phyloP scores from a whole-genome alignment of 2,329 filamentous ascomycete genomes.

The Apiospora pterosperma region DNA sequence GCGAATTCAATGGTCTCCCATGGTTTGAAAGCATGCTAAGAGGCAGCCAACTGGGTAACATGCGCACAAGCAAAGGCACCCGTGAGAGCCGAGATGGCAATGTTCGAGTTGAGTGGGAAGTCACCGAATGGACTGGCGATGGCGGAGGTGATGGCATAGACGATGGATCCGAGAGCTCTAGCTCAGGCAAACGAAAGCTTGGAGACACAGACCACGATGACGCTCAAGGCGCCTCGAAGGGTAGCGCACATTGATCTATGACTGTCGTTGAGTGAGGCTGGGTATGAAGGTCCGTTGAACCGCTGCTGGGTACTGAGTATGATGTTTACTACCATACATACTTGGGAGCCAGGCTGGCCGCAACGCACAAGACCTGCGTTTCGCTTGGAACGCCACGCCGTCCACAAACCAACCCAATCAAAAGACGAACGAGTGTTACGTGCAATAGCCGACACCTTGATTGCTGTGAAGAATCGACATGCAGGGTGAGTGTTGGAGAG shows the following conservation, averaged over 20 bases:
- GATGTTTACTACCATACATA: background rate
- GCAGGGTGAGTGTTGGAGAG: background rate
- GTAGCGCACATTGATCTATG: constrained; percentile 2
- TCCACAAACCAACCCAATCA: background rate
- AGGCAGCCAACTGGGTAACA: constrained; percentile 67
- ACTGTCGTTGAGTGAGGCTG: constrained; percentile 1
- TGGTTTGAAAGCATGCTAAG: constrained; percentile 85
- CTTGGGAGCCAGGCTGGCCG: background rate
- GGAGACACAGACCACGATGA: constrained; percentile 33
- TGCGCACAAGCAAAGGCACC: constrained; percentile 59
- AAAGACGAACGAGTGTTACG: background rate
- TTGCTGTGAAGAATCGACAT: background rate
- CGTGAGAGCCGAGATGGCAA: constrained; percentile 56
- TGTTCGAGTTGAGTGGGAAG: constrained; percentile 75
- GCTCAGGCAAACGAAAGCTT: constrained; percentile 51
- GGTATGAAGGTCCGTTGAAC: constrained; percentile 8
- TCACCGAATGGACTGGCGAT: constrained; percentile 67
- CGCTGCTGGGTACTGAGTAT: background rate
- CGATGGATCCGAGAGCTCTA: constrained; percentile 31
- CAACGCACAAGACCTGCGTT: background rate
- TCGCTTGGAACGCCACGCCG: background rate
- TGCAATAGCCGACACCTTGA: background rate
- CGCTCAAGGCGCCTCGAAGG: constrained; percentile 6
- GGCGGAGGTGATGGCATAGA: constrained; percentile 27
- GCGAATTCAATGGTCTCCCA: constrained; percentile 69